A percentile compares a stretch with the other conserved stretches of the same genome.
These are phyloP conservation scores for Macrophomina phaseolina DNA, from an alignment of 2,329 filamentous ascomycete genomes.

Conservation along the genomic window DNA sequence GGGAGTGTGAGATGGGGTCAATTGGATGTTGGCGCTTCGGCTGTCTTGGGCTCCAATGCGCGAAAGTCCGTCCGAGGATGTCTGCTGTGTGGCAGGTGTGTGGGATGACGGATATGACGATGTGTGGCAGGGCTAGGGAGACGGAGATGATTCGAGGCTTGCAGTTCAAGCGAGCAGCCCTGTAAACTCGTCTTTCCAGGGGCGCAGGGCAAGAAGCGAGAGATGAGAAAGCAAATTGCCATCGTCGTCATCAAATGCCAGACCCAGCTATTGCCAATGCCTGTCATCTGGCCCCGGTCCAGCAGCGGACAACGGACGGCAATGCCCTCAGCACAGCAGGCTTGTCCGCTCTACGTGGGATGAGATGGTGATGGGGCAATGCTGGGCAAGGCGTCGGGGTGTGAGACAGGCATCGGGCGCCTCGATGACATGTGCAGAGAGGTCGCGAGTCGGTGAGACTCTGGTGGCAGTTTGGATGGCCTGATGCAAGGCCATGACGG, in stretches of 20 bases:
- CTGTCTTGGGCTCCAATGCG: constrained; percentile 7
- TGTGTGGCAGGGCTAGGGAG: background rate
- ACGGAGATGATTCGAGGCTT: background rate
- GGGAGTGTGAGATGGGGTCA: background rate
- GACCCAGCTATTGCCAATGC: background rate
- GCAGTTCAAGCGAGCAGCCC: constrained; percentile 8
- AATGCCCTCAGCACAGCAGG: background rate
- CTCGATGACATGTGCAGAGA: constrained; percentile 6
- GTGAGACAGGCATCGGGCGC: constrained; percentile 15
- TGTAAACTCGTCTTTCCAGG: constrained; percentile 12
- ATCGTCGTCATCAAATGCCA: background rate
- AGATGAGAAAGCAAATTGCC: background rate
- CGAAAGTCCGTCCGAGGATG: background rate
- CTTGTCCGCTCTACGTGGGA: background rate
- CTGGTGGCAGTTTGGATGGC: constrained; percentile 1
- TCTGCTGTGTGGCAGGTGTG: background rate
- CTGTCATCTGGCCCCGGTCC: background rate
- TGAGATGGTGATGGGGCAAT: constrained; percentile 20
- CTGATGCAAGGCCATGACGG: constrained; percentile 13
- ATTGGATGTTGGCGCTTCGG: background rate
- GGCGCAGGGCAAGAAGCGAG: constrained; percentile 6
- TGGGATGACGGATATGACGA: constrained; percentile 22
- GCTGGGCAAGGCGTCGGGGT: constrained; percentile 16
- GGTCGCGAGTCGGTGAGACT: constrained; percentile 21
- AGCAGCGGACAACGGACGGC: background rate